phyloP scores from a whole-genome alignment of 768 basidiomycete species.

The Leucocoprinus sp. region DNA sequence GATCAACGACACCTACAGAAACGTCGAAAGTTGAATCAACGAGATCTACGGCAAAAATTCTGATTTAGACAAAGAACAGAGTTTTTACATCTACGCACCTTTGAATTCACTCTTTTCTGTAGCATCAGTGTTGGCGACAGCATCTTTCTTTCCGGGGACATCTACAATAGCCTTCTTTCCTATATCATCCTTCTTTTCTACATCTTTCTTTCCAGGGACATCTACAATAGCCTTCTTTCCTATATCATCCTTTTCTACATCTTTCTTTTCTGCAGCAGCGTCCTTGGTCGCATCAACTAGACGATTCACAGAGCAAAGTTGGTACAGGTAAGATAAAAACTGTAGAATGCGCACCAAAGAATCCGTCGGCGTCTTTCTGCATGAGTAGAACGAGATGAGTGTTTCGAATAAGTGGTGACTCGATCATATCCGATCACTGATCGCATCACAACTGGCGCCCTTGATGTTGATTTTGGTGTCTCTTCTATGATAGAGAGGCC shows the following conservation, averaged over 20 bases:
- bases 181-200: slow-evolving; percentile 15
- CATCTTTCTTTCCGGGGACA: slow-evolving; percentile 17
- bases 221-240: slow-evolving; percentile 20
- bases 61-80: neutral
- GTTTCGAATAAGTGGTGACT: neutral
- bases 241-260: neutral
- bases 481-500: too few species aligned
- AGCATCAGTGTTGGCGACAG: too few species aligned
- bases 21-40: slow-evolving; percentile 81
- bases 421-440: too few species aligned
- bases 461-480: too few species aligned
- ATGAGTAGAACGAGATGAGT: slow-evolving; percentile 20
- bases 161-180: slow-evolving; percentile 20
- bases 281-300: neutral
- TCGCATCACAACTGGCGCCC: too few species aligned
- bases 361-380: slow-evolving; percentile 76
- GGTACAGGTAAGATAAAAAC: slow-evolving; percentile 4
- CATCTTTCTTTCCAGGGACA: slow-evolving; percentile 17
- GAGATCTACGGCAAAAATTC: slow-evolving; percentile 41
- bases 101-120: slow-evolving; percentile 13
- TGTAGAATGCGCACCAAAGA: slow-evolving; percentile 50
- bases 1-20: slow-evolving; percentile 39
- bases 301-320: neutral
- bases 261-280: slow-evolving; percentile 15
- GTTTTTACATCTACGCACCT: neutral